These are phyloP conservation scores for Peterozyma xylosa DNA, from an alignment of 805 yeast genomes.

Conservation along the genomic window DNA sequence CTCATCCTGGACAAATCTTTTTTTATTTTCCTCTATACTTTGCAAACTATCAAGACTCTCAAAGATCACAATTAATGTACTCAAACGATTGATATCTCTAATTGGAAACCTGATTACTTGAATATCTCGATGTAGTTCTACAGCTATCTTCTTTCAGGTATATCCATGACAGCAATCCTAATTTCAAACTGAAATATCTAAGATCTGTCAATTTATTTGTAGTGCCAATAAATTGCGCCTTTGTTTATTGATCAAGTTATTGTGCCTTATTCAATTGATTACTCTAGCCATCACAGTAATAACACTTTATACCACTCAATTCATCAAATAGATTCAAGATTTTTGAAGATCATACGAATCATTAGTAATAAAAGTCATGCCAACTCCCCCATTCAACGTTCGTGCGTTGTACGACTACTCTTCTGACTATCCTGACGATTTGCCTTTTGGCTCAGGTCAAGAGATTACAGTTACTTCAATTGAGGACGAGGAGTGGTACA, in stretches of 20 bases:
- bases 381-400: slow-evolving; percentile 52
- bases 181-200: too few species aligned
- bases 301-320: not conserved
- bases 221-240: not conserved
- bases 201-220: too few species aligned
- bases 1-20: slow-evolving; percentile 25
- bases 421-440: slow-evolving; percentile 75
- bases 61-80: too few species aligned
- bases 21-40: too few species aligned
- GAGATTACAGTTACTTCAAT: slow-evolving; percentile 65
- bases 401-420: slow-evolving; percentile 60
- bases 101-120: not conserved
- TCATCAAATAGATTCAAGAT: not conserved
- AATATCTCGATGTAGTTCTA: too few species aligned
- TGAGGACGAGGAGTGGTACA: slow-evolving; percentile 91
- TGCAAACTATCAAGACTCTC: too few species aligned
- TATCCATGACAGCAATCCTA: too few species aligned
- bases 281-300: slow-evolving; percentile 22
- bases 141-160: too few species aligned
- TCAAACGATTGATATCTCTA: too few species aligned
- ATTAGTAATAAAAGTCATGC: not conserved
- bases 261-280: too few species aligned
- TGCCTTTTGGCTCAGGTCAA: slow-evolving; percentile 63
- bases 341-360: not conserved
- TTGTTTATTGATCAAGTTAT: not conserved